phyloP scores from a whole-genome alignment of 75 land plant species.

The Sequoiadendron giganteum region DNA sequence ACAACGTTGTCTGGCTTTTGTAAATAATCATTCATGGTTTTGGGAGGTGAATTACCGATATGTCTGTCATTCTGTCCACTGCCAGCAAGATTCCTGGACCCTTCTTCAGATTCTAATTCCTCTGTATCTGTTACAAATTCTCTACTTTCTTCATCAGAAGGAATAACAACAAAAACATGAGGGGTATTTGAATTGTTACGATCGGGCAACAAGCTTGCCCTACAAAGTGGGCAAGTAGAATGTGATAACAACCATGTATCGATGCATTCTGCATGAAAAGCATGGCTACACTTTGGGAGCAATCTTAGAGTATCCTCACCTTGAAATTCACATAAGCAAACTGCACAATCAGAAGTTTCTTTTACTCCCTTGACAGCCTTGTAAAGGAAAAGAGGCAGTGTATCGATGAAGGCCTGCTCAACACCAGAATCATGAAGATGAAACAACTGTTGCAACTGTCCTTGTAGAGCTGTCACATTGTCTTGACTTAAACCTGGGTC shows the following conservation, averaged over 20 bases:
- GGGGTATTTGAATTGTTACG: constrained; percentile 16
- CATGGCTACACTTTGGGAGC: constrained; percentile 67
- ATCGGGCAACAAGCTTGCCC: constrained; percentile 52
- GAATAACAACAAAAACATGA: constrained; percentile 53
- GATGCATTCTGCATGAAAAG: constrained; percentile 67
- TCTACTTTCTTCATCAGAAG: constrained; percentile 50
- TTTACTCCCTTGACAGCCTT: constrained; percentile 51
- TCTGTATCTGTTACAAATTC: constrained; percentile 25
- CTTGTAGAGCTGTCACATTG: constrained; percentile 41
- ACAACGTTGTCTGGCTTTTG: constrained; percentile 36
- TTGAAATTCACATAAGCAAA: constrained; percentile 55
- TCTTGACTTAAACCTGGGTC: constrained; percentile 20
- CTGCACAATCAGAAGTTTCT: constrained; percentile 65
- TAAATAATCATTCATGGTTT: neutral
- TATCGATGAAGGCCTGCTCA: constrained; percentile 67
- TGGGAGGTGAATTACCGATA: neutral
- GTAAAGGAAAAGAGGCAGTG: constrained; percentile 58
- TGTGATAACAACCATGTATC: constrained; percentile 73
- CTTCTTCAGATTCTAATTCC: neutral
- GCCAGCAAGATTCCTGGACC: constrained; percentile 14
- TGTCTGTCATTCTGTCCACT: neutral
- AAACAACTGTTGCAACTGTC: constrained; percentile 63
- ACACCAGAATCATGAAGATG: constrained; percentile 69
- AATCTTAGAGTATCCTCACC: constrained; percentile 48
- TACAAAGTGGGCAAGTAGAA: constrained; percentile 66